Evolutionary conservation across 306 rosid species (phyloP).

Genomic region (Quercus agrifolia): DNA sequence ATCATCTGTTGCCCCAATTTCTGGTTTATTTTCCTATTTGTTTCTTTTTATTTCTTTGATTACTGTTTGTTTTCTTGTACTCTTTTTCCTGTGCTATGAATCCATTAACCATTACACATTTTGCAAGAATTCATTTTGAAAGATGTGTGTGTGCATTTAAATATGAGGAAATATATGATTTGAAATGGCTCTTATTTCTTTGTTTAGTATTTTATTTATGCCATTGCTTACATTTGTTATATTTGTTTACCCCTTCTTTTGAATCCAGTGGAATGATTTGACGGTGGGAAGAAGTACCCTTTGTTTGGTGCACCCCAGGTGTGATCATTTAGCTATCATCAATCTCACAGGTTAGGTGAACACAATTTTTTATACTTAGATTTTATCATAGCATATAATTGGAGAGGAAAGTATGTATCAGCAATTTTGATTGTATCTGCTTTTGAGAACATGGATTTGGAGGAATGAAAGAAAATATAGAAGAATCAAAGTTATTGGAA

Average conservation of each 20-base stretch:
- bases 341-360: conserved; percentile 34
- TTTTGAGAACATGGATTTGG: conserved; percentile 18
- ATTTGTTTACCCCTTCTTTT: conserved; percentile 19
- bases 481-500: conserved; percentile 22
- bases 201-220: conserved; percentile 8
- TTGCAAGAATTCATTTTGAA: conserved; percentile 1
- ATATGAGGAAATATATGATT: conserved; percentile 10
- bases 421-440: conserved; percentile 18
- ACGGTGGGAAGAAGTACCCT: conserved; percentile 29
- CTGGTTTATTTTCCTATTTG: background rate
- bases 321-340: conserved; percentile 33
- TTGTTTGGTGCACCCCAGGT: conserved; percentile 35
- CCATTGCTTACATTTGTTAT: conserved; percentile 36
- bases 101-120: background rate
- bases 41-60: background rate
- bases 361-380: background rate
- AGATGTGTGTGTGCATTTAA: conserved; percentile 13
- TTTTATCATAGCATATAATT: conserved; percentile 21
- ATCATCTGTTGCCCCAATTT: background rate
- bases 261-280: conserved; percentile 44
- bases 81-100: background rate
- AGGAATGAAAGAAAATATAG: conserved; percentile 2
- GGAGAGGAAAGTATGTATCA: conserved; percentile 21
- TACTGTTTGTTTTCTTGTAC: background rate
- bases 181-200: conserved; percentile 12